A percentile compares a stretch with the other conserved stretches of the same genome.
Conservation (phyloP, 129 eudicot genomes). For the Lactuca saligna region DNA sequence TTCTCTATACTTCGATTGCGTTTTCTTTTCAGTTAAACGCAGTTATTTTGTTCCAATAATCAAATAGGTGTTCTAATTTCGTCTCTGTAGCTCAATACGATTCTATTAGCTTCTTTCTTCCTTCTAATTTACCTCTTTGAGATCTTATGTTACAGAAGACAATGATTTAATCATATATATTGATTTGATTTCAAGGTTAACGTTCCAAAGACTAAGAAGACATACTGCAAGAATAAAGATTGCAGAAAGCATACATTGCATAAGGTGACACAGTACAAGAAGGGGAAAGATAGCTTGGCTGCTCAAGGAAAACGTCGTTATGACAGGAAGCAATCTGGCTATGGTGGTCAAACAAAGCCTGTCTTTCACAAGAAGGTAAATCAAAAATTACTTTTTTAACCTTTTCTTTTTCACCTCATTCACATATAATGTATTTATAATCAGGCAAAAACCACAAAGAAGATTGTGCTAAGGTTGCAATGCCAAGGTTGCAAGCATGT, state of each 20-base stretch:
- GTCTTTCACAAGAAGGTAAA: conserved; percentile 48
- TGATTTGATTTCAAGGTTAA: conserved; percentile 26
- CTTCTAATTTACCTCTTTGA: too few relatives aligned
- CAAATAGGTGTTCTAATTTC: too few relatives aligned
- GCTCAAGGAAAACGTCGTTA: conserved; percentile 50
- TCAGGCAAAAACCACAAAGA: conserved; percentile 45
- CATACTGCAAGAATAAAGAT: conserved; percentile 39
- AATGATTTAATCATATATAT: not conserved
- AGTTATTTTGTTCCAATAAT: not conserved
- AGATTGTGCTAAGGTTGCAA: conserved; percentile 49
- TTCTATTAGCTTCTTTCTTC: too few relatives aligned
- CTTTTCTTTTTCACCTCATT: not conserved
- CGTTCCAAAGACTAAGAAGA: conserved; percentile 44
- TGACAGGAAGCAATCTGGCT: conserved; percentile 48
- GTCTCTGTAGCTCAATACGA: not conserved
- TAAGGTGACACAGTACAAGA: conserved; percentile 43
- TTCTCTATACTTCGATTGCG: not conserved
- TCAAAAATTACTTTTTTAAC: not conserved
- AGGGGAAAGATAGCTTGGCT: conserved; percentile 46
- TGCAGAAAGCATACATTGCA: conserved; percentile 40
- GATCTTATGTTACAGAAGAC: too few relatives aligned
- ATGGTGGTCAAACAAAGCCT: conserved; percentile 51
- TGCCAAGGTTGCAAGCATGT: conserved; percentile 48
- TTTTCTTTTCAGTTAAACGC: not conserved
- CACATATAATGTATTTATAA: not conserved